Base-by-base conservation (phyloP, 345 rosid species). In the Viola odorata region DNA sequence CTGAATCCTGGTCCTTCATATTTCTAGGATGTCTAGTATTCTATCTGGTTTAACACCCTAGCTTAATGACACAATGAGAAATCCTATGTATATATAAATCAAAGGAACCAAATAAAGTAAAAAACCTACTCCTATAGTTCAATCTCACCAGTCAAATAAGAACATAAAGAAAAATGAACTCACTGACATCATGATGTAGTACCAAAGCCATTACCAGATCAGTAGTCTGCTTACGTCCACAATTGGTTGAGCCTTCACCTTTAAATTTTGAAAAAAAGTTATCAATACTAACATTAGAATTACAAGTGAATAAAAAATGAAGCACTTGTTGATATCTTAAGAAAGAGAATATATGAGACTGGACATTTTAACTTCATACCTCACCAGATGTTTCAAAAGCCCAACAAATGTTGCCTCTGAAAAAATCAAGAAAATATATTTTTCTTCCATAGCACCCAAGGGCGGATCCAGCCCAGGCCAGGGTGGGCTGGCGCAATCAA, bases 181-280 rank as follows among this genome's bases (percentile, higher is more conserved):
- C 11, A 32, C 14, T 23, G 37, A 68, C 12, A 69, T 23, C 32
- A 37, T 7, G 68, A 66, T 37, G 44, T 38, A 45, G 41, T 16
- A 71, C 7, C 58, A 40, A 66, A 9, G 32, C 32, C 8, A 66
- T 74, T 81, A 92, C 99, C 97, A 94, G 57, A 90, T 74, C 74
- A 94, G 66, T 55, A 84, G 88, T 55, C 83, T 76, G 44, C n/a
- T 65, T 23, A 38, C 38, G 62, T 94, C 95, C 40, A 82, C 63
- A 15, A 77, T 73, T 50, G 97, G 99, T 78, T 90, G 99, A 63
- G 90, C 85, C 77, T 94, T 94, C 67, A 94, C 96, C 97, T 92
- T 75, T 77, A 77, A 68, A 75, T 50, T 16, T 66, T 17, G 42
- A 50, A 47, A 47, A 47, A 11, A 37, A 52, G 32, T 58, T 36